Evolutionary conservation across 345 rosid genomes (phyloP).

Genomic region (Citrus australasica): DNA sequence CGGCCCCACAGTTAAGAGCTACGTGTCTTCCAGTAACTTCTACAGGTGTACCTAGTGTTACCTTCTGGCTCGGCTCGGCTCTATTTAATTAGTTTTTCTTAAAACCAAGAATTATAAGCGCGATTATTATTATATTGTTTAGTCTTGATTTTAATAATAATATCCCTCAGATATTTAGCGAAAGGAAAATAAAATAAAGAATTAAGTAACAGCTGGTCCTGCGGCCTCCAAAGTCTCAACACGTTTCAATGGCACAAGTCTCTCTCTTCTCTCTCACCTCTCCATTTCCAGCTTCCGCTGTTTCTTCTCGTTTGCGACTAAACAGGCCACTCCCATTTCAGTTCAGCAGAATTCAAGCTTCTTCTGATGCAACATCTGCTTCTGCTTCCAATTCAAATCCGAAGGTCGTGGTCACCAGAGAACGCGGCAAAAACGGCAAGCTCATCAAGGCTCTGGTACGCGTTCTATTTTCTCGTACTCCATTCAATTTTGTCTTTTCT

Average conservation of each 20-base stretch:
- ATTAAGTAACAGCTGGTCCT: constrained; percentile 25
- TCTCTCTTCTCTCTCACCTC: constrained; percentile 27
- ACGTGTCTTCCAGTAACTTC: constrained; percentile 9
- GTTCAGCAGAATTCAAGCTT: constrained; percentile 17
- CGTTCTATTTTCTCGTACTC: neutral
- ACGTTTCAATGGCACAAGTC: constrained; percentile 33
- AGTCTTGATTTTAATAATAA: neutral
- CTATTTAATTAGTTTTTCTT: neutral
- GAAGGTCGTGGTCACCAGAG: constrained; percentile 86
- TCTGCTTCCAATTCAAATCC: constrained; percentile 38
- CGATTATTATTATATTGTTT: neutral
- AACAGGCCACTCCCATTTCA: constrained; percentile 16
- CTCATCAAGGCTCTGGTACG: constrained; percentile 71
- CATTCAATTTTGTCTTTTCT: neutral
- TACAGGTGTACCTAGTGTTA: constrained; percentile 5
- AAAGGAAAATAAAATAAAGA: neutral
- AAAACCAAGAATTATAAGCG: too few relatives aligned
- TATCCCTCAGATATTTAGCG: neutral
- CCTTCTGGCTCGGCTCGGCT: neutral
- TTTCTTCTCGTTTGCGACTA: constrained; percentile 17
- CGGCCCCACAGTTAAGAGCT: neutral
- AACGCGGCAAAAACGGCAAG: constrained; percentile 86
- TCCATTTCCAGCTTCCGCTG: constrained; percentile 16
- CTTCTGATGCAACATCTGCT: constrained; percentile 14
- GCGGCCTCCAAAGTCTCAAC: constrained; percentile 6